phyloP scores from a whole-genome alignment of 805 yeast species.

The Yarrowia sp. region DNA sequence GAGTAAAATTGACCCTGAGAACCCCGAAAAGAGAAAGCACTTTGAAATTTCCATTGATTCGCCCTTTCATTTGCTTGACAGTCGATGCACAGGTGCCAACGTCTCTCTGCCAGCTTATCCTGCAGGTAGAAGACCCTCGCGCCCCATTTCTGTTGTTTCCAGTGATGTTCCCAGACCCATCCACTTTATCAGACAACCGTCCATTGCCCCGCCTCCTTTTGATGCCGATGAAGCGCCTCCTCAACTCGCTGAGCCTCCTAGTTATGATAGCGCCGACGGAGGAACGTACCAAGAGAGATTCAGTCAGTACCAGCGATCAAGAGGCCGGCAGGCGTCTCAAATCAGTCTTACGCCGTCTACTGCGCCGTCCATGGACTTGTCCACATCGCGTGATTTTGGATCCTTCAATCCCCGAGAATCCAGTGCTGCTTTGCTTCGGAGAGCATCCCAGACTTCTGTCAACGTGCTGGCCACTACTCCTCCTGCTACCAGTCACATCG shows the following conservation, averaged over 20 bases:
- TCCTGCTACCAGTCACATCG: neutral
- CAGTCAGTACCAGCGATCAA: neutral
- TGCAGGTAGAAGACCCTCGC: constrained; percentile 26
- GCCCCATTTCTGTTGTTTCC: neutral
- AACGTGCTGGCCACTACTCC: constrained; percentile 18
- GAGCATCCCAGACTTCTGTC: constrained; percentile 14
- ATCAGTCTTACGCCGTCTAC: neutral
- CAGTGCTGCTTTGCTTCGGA: neutral
- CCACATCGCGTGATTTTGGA: neutral
- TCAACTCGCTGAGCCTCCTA: neutral
- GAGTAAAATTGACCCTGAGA: constrained; percentile 50
- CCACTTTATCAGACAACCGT: constrained; percentile 52
- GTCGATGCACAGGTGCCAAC: constrained; percentile 49
- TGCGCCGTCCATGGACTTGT: neutral
- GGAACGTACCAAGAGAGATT: constrained; percentile 2
- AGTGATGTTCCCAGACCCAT: constrained; percentile 44
- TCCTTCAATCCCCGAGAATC: neutral
- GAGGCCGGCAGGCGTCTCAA: neutral
- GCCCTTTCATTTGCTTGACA: constrained; percentile 79
- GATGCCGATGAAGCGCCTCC: constrained; percentile 35
- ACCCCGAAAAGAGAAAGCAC: constrained; percentile 65
- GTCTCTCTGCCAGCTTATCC: constrained; percentile 41
- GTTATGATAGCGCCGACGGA: neutral
- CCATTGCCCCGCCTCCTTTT: constrained; percentile 63
- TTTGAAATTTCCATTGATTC: constrained; percentile 94